phyloP scores from a whole-genome alignment of 2,329 filamentous ascomycete species.

The Beauveria bassiana region DNA sequence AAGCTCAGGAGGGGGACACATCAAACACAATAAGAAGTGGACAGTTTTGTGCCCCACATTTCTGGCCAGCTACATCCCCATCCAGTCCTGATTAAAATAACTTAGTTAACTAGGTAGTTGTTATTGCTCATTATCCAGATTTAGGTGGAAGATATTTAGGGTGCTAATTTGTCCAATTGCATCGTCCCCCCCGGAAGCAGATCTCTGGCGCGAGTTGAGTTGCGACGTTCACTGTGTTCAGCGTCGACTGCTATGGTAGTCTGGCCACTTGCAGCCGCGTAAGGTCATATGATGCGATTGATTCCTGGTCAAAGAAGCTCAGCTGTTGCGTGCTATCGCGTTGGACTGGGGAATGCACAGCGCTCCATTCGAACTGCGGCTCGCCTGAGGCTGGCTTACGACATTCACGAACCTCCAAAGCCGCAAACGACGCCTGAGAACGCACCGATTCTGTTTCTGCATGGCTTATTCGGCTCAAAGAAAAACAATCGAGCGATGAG shows the following conservation, averaged over 20 bases:
- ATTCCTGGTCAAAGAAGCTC: background rate
- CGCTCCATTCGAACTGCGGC: background rate
- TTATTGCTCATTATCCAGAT: too few relatives aligned
- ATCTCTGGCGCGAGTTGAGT: background rate
- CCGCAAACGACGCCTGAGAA: constrained; percentile 29
- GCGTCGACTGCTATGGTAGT: background rate
- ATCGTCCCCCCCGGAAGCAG: background rate
- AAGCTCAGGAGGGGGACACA: background rate
- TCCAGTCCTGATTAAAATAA: background rate
- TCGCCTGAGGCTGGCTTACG: constrained; percentile 46
- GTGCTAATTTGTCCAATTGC: too few relatives aligned
- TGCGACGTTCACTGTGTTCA: background rate
- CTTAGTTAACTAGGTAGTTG: too few relatives aligned
- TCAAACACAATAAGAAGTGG: background rate
- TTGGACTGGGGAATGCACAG: background rate
- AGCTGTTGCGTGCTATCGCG: background rate
- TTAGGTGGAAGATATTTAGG: too few relatives aligned
- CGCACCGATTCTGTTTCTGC: constrained; percentile 74
- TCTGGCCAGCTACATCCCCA: background rate
- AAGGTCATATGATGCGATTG: background rate
- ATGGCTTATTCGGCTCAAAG: constrained; percentile 91
- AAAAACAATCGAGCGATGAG: constrained; percentile 91
- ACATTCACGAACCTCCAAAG: constrained; percentile 54
- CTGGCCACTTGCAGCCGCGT: background rate
- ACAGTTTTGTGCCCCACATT: constrained; percentile 8